Conservation (phyloP, 306 rosid species). For the Senna siamea region DNA sequence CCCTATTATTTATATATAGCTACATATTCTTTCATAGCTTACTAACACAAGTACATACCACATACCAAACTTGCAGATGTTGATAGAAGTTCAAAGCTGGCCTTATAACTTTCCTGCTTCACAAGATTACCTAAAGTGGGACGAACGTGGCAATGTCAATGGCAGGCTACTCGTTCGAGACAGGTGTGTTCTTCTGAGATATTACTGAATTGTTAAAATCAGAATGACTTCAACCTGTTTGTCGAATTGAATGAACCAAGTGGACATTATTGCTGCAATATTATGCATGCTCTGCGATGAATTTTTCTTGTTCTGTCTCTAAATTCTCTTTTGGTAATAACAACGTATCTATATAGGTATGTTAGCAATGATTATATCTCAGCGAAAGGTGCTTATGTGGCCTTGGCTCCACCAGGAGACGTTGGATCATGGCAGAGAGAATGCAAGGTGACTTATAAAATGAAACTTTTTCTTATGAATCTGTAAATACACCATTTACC, state of each 20-base stretch:
- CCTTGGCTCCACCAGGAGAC: constrained; percentile 84
- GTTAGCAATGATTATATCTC: constrained; percentile 46
- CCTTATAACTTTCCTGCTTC: constrained; percentile 83
- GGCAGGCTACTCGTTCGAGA: constrained; percentile 74
- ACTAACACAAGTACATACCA: not conserved
- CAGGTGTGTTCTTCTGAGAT: constrained; percentile 34
- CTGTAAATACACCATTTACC: constrained; percentile 1
- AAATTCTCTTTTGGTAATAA: constrained; percentile 12
- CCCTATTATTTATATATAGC: not conserved
- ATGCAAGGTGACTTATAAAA: constrained; percentile 60
- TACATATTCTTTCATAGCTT: too few species aligned
- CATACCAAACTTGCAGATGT: constrained; percentile 55
- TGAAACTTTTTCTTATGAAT: not conserved
- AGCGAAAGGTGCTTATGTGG: constrained; percentile 72
- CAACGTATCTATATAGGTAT: constrained; percentile 44
- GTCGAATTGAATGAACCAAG: constrained; percentile 22
- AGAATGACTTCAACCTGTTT: constrained; percentile 14
- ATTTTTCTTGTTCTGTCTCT: not conserved
- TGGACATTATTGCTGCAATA: too few species aligned
- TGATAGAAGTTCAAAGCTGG: constrained; percentile 77
- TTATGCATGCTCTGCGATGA: not conserved
- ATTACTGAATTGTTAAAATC: not conserved
- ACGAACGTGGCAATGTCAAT: constrained; percentile 68
- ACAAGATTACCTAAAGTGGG: constrained; percentile 55
- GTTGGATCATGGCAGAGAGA: constrained; percentile 95